These are phyloP conservation scores for Raffaelea deltoideospora DNA, from an alignment of 2,329 filamentous ascomycete species.

Conservation along the genomic window DNA sequence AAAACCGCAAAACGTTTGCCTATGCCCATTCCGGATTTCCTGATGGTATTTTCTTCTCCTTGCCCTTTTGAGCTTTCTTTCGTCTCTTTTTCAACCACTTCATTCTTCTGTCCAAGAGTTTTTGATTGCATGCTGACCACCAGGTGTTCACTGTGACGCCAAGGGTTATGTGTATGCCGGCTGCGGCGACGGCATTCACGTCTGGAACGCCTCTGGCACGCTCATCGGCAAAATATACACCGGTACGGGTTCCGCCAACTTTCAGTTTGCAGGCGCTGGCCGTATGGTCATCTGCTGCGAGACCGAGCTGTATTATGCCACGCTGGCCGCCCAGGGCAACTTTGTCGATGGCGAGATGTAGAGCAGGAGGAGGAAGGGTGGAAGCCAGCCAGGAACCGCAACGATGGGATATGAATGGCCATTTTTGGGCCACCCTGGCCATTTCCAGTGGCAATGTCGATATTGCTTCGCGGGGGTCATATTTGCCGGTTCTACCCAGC, in stretches of 20 bases:
- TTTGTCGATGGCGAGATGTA: slow-evolving; percentile 6
- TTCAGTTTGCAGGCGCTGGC: slow-evolving; percentile 29
- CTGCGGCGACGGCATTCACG: slow-evolving; percentile 34
- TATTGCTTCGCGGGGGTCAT: no score
- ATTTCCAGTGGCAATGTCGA: no score
- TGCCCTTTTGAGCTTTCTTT: slow-evolving; percentile 8
- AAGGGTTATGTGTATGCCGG: slow-evolving; percentile 40
- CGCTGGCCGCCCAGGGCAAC: slow-evolving; percentile 13
- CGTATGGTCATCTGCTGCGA: slow-evolving; percentile 26
- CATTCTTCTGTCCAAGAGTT: background rate
- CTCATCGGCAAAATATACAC: slow-evolving; percentile 42
- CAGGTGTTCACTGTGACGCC: slow-evolving; percentile 38
- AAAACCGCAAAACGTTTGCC: slow-evolving; percentile 39
- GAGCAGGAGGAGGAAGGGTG: no score
- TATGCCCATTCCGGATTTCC: slow-evolving; percentile 37
- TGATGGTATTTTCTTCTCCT: slow-evolving; percentile 29
- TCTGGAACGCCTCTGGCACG: slow-evolving; percentile 31
- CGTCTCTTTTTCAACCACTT: background rate
- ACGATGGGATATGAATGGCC: no score
- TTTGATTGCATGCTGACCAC: background rate
- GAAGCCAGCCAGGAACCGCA: no score
- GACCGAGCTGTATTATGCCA: slow-evolving; percentile 24
- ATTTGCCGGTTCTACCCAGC: no score
- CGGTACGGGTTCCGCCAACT: slow-evolving; percentile 28
- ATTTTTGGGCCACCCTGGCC: no score